Conservation (phyloP, 768 basidiomycete species). For the Boletus rubescentipes region DNA sequence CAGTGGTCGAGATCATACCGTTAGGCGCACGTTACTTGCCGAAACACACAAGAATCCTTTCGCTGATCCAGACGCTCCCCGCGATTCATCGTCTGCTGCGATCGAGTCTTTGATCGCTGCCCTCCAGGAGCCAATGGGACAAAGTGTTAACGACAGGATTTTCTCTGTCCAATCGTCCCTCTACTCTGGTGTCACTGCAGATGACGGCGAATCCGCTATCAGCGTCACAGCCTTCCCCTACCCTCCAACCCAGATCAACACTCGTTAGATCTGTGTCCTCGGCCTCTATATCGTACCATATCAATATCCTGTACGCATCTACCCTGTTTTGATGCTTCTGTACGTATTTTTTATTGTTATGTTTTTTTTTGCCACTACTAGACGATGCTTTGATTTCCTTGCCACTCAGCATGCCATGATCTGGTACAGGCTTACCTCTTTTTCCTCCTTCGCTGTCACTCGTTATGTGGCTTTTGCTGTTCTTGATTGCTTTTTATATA, state of each 20-base stretch:
- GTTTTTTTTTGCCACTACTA: slow-evolving; percentile 7
- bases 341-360: slow-evolving; percentile 13
- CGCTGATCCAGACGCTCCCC: slow-evolving; percentile 33
- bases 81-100: slow-evolving; percentile 33
- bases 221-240: slow-evolving; percentile 31
- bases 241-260: slow-evolving; percentile 23
- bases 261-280: slow-evolving; percentile 5
- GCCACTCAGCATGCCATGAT: slow-evolving; percentile 12
- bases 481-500: background rate
- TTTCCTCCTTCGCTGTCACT: slow-evolving; percentile 7
- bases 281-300: background rate
- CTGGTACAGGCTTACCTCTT: slow-evolving; percentile 14
- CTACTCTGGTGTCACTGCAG: slow-evolving; percentile 29
- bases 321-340: slow-evolving; percentile 9
- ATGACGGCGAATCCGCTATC: slow-evolving; percentile 27
- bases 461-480: slow-evolving; percentile 14
- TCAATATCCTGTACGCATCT: slow-evolving; percentile 7
- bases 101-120: slow-evolving; percentile 69
- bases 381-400: slow-evolving; percentile 4
- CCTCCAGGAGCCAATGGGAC: slow-evolving; percentile 50
- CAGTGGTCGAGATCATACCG: slow-evolving; percentile 39
- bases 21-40: slow-evolving; percentile 17
- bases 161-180: slow-evolving; percentile 58
- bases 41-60: slow-evolving; percentile 40
- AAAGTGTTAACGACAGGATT: slow-evolving; percentile 48